Evolutionary conservation across 345 rosid genomes (phyloP).

Genomic region (Pelargonium nanum): DNA sequence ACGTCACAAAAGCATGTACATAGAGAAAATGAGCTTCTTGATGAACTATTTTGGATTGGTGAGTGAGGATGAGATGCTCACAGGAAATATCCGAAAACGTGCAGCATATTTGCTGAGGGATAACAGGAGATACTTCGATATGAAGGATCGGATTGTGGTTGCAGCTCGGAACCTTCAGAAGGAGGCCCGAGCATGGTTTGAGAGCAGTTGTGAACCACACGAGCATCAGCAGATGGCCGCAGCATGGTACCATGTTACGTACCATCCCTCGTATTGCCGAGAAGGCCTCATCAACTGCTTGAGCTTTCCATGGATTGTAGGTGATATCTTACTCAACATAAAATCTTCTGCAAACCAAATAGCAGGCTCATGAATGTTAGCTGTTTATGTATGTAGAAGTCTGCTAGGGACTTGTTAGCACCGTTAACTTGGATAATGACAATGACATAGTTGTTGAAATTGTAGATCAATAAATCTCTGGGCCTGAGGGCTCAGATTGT

Average conservation of each 20-base stretch:
- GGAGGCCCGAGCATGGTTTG: conserved; percentile 31
- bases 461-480: too few species aligned
- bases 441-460: too few species aligned
- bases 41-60: conserved; percentile 46
- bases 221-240: too few species aligned
- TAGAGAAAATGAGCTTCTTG: conserved; percentile 30
- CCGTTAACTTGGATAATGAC: too few species aligned
- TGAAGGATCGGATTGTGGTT: conserved; percentile 63
- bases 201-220: too few species aligned
- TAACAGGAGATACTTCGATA: conserved; percentile 62
- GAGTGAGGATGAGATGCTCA: conserved; percentile 77
- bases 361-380: background rate
- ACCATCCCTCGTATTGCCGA: conserved; percentile 27
- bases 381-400: too few species aligned
- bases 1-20: conserved; percentile 25
- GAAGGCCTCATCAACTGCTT: conserved; percentile 19
- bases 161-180: conserved; percentile 43
- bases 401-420: too few species aligned
- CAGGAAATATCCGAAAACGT: conserved; percentile 55
- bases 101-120: conserved; percentile 60
- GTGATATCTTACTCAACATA: conserved; percentile 46
- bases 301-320: conserved; percentile 43
- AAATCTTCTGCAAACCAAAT: conserved; percentile 17
- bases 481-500: too few species aligned
- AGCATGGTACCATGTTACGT: conserved; percentile 38